Evolutionary conservation across 73 alveolate species (phyloP).

Genomic region (Tetrahymena malaccensis): DNA sequence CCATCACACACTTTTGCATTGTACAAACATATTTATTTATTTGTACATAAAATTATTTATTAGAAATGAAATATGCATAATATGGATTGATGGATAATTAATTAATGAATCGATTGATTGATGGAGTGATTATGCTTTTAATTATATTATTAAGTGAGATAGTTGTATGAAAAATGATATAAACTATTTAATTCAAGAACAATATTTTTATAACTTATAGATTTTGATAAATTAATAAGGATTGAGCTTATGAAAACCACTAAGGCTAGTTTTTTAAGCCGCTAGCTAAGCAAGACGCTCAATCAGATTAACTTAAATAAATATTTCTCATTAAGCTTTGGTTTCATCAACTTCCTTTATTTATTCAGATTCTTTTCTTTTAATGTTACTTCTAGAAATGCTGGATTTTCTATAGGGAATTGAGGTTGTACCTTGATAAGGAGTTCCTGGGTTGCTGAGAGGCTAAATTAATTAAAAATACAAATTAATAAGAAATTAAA

Average conservation of each 20-base stretch:
- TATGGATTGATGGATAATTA: background rate
- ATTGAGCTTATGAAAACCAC: background rate
- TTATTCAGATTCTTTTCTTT: background rate
- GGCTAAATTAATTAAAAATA: background rate
- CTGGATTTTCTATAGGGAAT: background rate
- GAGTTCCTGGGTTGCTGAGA: background rate
- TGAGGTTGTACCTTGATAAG: background rate
- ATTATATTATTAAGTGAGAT: background rate
- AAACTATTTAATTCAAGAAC: background rate
- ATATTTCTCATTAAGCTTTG: background rate
- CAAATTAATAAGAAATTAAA: background rate
- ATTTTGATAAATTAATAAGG: background rate
- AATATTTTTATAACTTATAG: background rate
- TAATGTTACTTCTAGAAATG: background rate
- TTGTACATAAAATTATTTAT: too few species aligned
- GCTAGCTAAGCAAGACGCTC: background rate
- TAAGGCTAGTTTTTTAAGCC: background rate
- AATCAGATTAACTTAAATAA: background rate
- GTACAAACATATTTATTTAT: too few species aligned
- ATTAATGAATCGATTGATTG: background rate
- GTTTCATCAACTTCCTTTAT: background rate
- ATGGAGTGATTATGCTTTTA: background rate
- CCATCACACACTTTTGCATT: too few species aligned
- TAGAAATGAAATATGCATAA: background rate
- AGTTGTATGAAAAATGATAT: background rate